Base-by-base conservation (phyloP, 768 basidiomycete genomes). In the Terana coerulea region DNA sequence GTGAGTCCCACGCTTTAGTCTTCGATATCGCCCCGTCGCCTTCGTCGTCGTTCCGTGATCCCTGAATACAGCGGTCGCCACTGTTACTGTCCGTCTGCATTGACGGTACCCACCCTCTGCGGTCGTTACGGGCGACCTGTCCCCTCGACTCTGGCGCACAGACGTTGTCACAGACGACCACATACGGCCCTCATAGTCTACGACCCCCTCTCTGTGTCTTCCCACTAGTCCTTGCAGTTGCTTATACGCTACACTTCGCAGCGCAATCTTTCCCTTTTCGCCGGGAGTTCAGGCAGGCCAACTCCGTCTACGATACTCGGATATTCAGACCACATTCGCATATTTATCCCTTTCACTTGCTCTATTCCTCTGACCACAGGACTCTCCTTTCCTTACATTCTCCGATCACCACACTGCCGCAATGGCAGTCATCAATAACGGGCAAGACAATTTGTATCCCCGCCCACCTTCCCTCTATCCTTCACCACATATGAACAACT, bases 261-360 rank as follows among this genome's bases (percentile, higher is more conserved):
- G n/a, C n/a, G n/a, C n/a, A n/a, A n/a, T 44, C 26, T 29, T 44
- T 26, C 26, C 28, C 43, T 17, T 44, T 44, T 28, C 26, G 26
- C 31, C 26, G 31, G 43, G 43, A 44, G 43, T 44, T 25, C 43
- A 44, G 43, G 43, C 43, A 44, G 43, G 43, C 43, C 43, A 44
- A 29, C 43, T 44, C 43, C 43, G 28, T 43, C 43, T 44, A 29
- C 26, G 43, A 44, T 44, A 44, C 43, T 44, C 43, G 43, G 43
- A 44, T 44, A 44, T 44, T 15, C 43, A 17, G 43, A 30, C 43
- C 10, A 12, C 43, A 29, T 44, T n/a, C n/a, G 43, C 43, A 44
- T 44, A 44, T 30, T 44, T 44, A 44, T 29, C 19, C 26, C 43
- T n/a, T 19, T 17, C 19, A 44, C 29, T 30, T 17, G n/a, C n/a